Percentiles rank a stretch among this genome's conserved stretches.
These are phyloP conservation scores for Teratosphaeria nubilosa DNA, from an alignment of 2,329 filamentous ascomycete genomes.

Conservation along the genomic window DNA sequence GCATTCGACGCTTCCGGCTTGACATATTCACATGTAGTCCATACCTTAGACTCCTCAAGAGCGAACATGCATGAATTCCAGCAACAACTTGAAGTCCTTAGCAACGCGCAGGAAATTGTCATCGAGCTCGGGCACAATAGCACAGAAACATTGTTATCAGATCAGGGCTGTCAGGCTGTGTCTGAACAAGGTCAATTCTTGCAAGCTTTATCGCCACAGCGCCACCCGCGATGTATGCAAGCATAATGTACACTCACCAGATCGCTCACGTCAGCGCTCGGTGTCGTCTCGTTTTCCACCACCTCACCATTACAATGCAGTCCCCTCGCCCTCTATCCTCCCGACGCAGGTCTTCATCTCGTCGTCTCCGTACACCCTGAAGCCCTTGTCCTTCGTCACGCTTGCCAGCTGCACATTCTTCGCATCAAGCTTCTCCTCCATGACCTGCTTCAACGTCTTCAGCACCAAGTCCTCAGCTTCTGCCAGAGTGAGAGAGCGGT, in stretches of 20 bases:
- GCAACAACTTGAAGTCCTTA: not conserved
- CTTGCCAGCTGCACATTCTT: constrained; percentile 98
- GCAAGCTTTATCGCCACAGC: not conserved
- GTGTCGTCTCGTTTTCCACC: constrained; percentile 1
- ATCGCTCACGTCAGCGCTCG: not conserved
- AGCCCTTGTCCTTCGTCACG: constrained; percentile 94
- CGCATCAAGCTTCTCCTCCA: constrained; percentile 98
- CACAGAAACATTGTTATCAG: not conserved
- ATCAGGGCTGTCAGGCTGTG: not conserved
- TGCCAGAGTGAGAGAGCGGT: constrained; percentile 86
- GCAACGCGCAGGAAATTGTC: not conserved
- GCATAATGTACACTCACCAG: not conserved
- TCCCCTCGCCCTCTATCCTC: constrained; percentile 49
- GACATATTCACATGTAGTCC: not conserved
- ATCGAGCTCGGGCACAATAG: not conserved
- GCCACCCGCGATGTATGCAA: not conserved
- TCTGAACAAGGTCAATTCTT: not conserved
- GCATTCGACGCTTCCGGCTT: not conserved
- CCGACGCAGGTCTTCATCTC: constrained; percentile 93
- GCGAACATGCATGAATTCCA: not conserved
- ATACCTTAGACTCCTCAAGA: not conserved
- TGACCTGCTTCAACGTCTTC: constrained; percentile 98
- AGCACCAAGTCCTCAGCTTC: constrained; percentile 92
- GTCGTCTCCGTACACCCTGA: constrained; percentile 96
- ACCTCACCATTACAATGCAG: constrained; percentile 13